phyloP scores from a whole-genome alignment of 148 eudicot genomes.

The Persicaria tinctoria region DNA sequence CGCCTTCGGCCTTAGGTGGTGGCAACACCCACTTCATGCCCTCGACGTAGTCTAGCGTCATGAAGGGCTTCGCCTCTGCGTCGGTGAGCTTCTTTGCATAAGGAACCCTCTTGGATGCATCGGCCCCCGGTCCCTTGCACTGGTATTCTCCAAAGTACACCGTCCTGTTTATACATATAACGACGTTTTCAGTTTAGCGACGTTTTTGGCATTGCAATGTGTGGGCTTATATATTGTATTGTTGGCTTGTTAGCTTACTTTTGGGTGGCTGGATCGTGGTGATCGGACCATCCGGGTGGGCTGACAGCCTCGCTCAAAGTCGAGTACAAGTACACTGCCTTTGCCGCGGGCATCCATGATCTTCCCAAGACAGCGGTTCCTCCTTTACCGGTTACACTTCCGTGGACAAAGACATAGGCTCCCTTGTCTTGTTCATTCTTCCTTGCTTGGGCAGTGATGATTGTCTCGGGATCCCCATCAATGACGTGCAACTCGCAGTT shows the following conservation, averaged over 20 bases:
- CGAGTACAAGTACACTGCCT: slow-evolving; percentile 19
- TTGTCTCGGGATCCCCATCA: slow-evolving; percentile 16
- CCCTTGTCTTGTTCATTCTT: slow-evolving; percentile 6
- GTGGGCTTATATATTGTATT: too few relatives aligned
- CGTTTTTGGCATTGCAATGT: too few relatives aligned
- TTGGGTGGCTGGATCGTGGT: slow-evolving; percentile 9
- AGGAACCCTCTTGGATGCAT: slow-evolving; percentile 4
- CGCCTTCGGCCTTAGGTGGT: slow-evolving; percentile 15
- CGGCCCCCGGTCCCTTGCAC: slow-evolving; percentile 40
- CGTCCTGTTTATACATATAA: slow-evolving; percentile 21
- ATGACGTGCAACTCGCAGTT: slow-evolving; percentile 27
- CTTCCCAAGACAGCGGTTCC: slow-evolving; percentile 17
- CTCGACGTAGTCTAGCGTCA: slow-evolving; percentile 32
- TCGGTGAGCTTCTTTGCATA: slow-evolving; percentile 29
- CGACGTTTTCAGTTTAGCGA: too few relatives aligned
- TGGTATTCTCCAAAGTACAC: slow-evolving; percentile 43
- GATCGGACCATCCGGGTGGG: slow-evolving; percentile 34
- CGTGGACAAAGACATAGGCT: slow-evolving; percentile 25
- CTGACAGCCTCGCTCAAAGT: slow-evolving; percentile 19
- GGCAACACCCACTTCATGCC: slow-evolving; percentile 60
- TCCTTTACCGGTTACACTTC: slow-evolving; percentile 24
- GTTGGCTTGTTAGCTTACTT: slow-evolving; percentile 15
- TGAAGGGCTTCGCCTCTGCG: slow-evolving; percentile 28
- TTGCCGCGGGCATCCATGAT: slow-evolving; percentile 27
- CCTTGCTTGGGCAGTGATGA: slow-evolving; percentile 33